Evolutionary conservation across 148 eudicot genomes (phyloP).

Genomic region (Rhododendron henanense): DNA sequence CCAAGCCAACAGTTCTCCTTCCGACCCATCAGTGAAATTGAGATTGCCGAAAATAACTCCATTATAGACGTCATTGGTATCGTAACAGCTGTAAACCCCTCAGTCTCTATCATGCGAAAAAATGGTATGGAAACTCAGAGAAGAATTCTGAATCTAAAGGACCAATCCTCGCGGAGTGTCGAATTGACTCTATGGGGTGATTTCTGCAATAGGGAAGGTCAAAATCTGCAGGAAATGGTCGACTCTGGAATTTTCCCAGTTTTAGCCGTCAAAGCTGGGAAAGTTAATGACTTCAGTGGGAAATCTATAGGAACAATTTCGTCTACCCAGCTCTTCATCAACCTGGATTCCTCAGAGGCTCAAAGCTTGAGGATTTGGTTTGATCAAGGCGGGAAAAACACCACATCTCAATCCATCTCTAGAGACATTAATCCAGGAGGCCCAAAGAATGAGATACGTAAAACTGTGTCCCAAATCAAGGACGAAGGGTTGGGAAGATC

Average conservation of each 20-base stretch:
- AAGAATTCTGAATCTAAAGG: constrained; percentile 74
- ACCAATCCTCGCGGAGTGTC: constrained; percentile 71
- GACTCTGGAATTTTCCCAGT: constrained; percentile 72
- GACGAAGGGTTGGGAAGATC: constrained; percentile 90
- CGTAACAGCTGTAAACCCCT: constrained; percentile 73
- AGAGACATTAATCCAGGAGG: constrained; percentile 65
- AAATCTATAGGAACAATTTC: constrained; percentile 85
- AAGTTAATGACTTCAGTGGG: constrained; percentile 70
- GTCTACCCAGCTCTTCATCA: constrained; percentile 70
- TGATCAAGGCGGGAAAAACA: constrained; percentile 60
- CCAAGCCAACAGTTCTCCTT: constrained; percentile 84
- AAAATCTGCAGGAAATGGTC: constrained; percentile 68
- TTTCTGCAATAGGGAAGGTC: constrained; percentile 94
- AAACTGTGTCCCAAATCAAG: constrained; percentile 76
- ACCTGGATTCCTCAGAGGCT: constrained; percentile 82
- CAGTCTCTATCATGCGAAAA: constrained; percentile 81
- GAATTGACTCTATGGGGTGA: constrained; percentile 98
- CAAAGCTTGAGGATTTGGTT: constrained; percentile 63
- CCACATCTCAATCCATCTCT: constrained; percentile 67
- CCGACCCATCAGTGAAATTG: constrained; percentile 79
- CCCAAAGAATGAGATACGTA: constrained; percentile 66
- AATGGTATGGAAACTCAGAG: constrained; percentile 99
- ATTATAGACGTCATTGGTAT: constrained; percentile 84
- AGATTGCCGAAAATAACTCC: constrained; percentile 71
- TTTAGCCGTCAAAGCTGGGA: constrained; percentile 89